These are phyloP conservation scores for Mycena olivaceomarginata DNA, from an alignment of 768 basidiomycete species.

Conservation along the genomic window DNA sequence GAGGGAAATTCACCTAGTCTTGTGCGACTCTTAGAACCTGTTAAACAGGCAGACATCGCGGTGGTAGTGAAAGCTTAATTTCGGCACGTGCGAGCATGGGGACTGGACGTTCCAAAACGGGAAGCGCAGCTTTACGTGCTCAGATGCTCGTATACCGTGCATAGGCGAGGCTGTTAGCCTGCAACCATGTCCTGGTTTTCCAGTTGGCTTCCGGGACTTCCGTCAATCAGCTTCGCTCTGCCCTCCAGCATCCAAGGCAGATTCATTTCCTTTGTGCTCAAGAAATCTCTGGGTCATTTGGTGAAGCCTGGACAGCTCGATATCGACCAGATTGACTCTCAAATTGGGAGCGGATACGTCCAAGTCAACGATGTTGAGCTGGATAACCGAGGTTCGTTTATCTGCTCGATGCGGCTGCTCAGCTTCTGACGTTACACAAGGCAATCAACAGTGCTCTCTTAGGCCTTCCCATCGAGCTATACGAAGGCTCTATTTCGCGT, in stretches of 20 bases:
- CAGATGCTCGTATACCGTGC: slow-evolving; percentile 29
- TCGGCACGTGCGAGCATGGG: background rate
- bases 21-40: too few species aligned
- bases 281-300: slow-evolving; percentile 88
- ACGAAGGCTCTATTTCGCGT: slow-evolving; percentile 83
- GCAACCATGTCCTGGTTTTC: slow-evolving; percentile 73
- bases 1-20: too few species aligned
- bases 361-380: slow-evolving; percentile 91
- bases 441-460: slow-evolving; percentile 85
- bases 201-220: slow-evolving; percentile 78
- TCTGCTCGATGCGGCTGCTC: slow-evolving; percentile 41
- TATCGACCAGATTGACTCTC: slow-evolving; percentile 90
- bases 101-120: background rate
- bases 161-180: slow-evolving; percentile 7
- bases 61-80: background rate
- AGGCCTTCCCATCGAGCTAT: slow-evolving; percentile 79
- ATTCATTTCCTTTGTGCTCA: slow-evolving; percentile 93
- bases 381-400: slow-evolving; percentile 77
- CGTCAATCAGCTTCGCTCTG: slow-evolving; percentile 78
- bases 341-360: slow-evolving; percentile 93
- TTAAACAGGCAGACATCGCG: too few species aligned
- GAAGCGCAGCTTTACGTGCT: background rate
- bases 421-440: slow-evolving; percentile 58
- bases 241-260: slow-evolving; percentile 88
- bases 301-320: slow-evolving; percentile 94